phyloP scores from a whole-genome alignment of 805 yeast species.

The Zygoascus ofunaensis region DNA sequence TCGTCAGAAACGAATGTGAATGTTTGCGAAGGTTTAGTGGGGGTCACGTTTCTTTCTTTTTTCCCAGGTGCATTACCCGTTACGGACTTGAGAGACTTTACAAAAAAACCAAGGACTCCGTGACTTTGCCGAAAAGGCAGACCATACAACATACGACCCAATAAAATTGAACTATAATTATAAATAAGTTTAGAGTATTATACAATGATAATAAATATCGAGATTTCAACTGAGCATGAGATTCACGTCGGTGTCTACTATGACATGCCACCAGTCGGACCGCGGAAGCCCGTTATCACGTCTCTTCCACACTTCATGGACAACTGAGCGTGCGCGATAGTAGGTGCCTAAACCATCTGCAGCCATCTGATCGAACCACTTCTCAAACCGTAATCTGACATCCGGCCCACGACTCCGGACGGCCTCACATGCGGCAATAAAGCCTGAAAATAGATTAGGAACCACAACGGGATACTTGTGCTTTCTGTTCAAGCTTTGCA shows the following conservation, averaged over 20 bases:
- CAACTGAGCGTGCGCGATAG: constrained; percentile 78
- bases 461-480: constrained; percentile 49
- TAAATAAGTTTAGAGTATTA: no score
- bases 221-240: constrained; percentile 43
- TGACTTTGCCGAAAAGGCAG: no score
- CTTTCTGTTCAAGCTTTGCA: constrained; percentile 46
- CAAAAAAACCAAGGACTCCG: no score
- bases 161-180: no score
- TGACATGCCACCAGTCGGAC: constrained; percentile 71
- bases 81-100: no score
- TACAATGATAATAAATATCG: no score
- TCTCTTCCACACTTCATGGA: constrained; percentile 79
- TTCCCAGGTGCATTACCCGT: no score
- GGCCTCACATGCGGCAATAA: constrained; percentile 79
- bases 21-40: no score
- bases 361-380: constrained; percentile 47
- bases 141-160: no score
- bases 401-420: constrained; percentile 32
- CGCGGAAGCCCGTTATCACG: constrained; percentile 48
- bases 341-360: constrained; percentile 63
- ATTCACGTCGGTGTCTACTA: constrained; percentile 78
- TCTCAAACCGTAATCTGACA: constrained; percentile 56
- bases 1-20: no score
- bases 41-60: no score
- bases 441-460: constrained; percentile 84